These are phyloP conservation scores for Teunomyces stri DNA, from an alignment of 805 yeast genomes.

Conservation along the genomic window DNA sequence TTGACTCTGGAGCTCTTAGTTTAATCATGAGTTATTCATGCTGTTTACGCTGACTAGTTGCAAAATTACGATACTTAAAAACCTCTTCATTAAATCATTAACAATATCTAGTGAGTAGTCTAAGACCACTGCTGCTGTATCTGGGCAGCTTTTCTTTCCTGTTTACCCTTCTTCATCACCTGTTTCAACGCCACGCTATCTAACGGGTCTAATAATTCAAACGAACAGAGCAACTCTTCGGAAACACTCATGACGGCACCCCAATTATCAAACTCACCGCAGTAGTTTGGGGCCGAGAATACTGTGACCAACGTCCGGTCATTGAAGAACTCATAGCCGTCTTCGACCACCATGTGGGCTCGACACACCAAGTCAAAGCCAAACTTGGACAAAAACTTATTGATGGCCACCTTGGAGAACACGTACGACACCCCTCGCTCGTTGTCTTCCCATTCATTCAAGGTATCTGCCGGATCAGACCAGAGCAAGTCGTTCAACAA, in stretches of 20 bases:
- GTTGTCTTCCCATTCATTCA: conserved; percentile 84
- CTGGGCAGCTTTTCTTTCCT: conserved; percentile 69
- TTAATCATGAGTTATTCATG: no score
- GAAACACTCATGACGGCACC: conserved; percentile 98
- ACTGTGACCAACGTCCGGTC: conserved; percentile 71
- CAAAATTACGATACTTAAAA: not conserved
- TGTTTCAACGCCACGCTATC: conserved; percentile 91
- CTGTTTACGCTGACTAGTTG: no score
- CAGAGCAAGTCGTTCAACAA: conserved; percentile 72
- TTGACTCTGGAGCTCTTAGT: no score
- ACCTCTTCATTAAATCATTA: conserved; percentile 1
- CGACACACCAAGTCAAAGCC: conserved; percentile 80
- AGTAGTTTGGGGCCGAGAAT: conserved; percentile 72
- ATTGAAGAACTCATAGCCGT: conserved; percentile 74
- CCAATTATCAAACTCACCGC: conserved; percentile 90
- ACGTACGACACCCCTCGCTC: conserved; percentile 84
- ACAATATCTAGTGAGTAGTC: not conserved
- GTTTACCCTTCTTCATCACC: conserved; percentile 90
- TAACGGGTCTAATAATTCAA: conserved; percentile 89
- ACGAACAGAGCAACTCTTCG: conserved; percentile 88
- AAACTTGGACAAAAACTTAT: conserved; percentile 69
- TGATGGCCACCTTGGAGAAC: conserved; percentile 74
- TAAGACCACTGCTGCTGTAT: conserved; percentile 9
- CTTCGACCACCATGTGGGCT: conserved; percentile 87
- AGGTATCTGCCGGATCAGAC: conserved; percentile 84